Percentiles rank a stretch among this genome's conserved stretches.
Evolutionary conservation across 306 rosid species (phyloP).

Genomic region (Pterocarpus santalinus): DNA sequence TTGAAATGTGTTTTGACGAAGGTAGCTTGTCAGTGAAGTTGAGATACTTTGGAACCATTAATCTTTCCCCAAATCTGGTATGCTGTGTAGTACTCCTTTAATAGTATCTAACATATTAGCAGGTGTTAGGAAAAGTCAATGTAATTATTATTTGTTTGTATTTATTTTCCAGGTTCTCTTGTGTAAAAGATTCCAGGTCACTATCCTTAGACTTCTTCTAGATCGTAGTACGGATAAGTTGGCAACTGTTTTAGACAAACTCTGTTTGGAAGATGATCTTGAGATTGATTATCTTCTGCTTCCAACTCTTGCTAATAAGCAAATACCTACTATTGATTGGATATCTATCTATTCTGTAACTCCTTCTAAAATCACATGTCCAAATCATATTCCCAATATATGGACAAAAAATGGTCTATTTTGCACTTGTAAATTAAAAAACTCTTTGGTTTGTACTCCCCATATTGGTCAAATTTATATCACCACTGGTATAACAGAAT

Average conservation of each 20-base stretch:
- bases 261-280: slow-evolving; percentile 49
- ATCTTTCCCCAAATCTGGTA: slow-evolving; percentile 67
- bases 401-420: slow-evolving; percentile 57
- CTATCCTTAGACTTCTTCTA: slow-evolving; percentile 59
- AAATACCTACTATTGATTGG: slow-evolving; percentile 63
- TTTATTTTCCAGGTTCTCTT: slow-evolving; percentile 60
- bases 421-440: slow-evolving; percentile 65
- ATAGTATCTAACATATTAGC: slow-evolving; percentile 25
- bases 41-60: slow-evolving; percentile 58
- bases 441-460: slow-evolving; percentile 76
- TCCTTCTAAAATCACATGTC: slow-evolving; percentile 39
- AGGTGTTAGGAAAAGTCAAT: slow-evolving; percentile 6
- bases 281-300: slow-evolving; percentile 82
- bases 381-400: slow-evolving; percentile 30
- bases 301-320: slow-evolving; percentile 52
- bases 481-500: slow-evolving; percentile 52
- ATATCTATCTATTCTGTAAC: slow-evolving; percentile 52
- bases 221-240: slow-evolving; percentile 49
- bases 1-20: slow-evolving; percentile 59
- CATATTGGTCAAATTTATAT: slow-evolving; percentile 67
- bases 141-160: background rate
- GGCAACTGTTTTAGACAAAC: slow-evolving; percentile 43
- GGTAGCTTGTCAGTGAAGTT: slow-evolving; percentile 65
- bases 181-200: slow-evolving; percentile 74
- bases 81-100: slow-evolving; percentile 25